Conservation (phyloP, 345 rosid genomes). For the Laguncularia racemosa region DNA sequence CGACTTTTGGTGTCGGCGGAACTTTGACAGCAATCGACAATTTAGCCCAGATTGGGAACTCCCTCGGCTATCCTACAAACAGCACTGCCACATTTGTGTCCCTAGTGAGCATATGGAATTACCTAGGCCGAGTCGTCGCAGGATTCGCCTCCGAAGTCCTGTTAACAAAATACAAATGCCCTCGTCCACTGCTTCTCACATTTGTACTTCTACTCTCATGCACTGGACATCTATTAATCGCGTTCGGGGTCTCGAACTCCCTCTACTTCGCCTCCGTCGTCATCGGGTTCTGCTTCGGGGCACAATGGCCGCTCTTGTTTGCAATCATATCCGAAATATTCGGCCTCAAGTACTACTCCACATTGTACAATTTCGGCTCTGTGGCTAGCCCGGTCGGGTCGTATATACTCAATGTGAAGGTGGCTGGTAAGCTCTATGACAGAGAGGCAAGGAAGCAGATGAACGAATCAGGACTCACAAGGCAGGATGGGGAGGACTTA, state of each 20-base stretch:
- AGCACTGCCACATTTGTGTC: slow-evolving; percentile 18
- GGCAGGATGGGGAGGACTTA: slow-evolving; percentile 14
- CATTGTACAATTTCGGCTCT: slow-evolving; percentile 22
- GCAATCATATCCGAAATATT: slow-evolving; percentile 36
- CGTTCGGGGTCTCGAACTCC: slow-evolving; percentile 24
- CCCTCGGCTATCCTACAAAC: slow-evolving; percentile 12
- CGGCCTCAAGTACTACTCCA: slow-evolving; percentile 40
- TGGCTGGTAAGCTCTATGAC: slow-evolving; percentile 29
- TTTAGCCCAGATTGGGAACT: slow-evolving; percentile 14
- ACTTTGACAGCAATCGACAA: slow-evolving; percentile 20
- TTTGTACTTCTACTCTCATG: slow-evolving; percentile 28
- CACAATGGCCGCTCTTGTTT: slow-evolving; percentile 30
- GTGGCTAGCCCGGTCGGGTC: slow-evolving; percentile 30
- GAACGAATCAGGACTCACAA: slow-evolving; percentile 12
- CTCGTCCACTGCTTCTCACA: slow-evolving; percentile 21
- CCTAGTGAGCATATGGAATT: slow-evolving; percentile 23
- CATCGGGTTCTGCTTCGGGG: slow-evolving; percentile 38
- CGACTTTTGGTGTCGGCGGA: slow-evolving; percentile 19
- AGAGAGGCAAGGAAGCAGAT: slow-evolving; percentile 29
- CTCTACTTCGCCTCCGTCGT: slow-evolving; percentile 29
- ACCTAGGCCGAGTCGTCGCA: slow-evolving; percentile 16
- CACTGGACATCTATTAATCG: slow-evolving; percentile 31
- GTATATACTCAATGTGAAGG: slow-evolving; percentile 31
- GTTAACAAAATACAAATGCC: slow-evolving; percentile 14
- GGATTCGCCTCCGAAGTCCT: slow-evolving; percentile 17